Evolutionary conservation across 202 grass and related monocot species (phyloP).

Genomic region (Schoenoplectus tabernaemontani): DNA sequence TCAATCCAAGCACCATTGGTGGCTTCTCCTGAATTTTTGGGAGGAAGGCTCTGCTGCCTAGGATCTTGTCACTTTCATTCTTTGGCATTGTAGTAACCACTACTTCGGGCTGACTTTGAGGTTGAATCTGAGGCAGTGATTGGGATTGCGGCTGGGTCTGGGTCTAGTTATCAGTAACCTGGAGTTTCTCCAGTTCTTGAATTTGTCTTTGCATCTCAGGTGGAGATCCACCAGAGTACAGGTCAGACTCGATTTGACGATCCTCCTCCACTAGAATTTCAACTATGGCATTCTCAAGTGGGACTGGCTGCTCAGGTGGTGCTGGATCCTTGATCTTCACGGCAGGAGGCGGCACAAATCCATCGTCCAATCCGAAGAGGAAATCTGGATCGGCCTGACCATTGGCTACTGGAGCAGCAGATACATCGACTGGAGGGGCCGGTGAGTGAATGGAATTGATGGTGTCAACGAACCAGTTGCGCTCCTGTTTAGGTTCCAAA

Average conservation of each 20-base stretch:
- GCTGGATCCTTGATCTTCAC: conserved; percentile 66
- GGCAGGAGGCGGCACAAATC: conserved; percentile 64
- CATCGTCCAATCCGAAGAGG: conserved; percentile 69
- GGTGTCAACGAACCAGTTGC: conserved; percentile 65
- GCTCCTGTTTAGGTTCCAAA: conserved; percentile 47
- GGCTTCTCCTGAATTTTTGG: conserved; percentile 31
- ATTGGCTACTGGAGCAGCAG: background rate
- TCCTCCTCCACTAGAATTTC: conserved; percentile 55
- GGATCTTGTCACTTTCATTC: conserved; percentile 59
- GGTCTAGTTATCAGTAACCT: conserved; percentile 42
- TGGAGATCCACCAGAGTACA: conserved; percentile 35
- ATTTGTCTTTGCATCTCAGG: conserved; percentile 61
- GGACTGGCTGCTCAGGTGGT: conserved; percentile 20
- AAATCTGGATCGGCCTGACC: conserved; percentile 39
- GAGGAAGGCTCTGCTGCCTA: conserved; percentile 38
- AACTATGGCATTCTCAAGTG: conserved; percentile 33
- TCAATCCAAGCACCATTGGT: no score
- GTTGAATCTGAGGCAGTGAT: conserved; percentile 10
- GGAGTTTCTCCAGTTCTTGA: conserved; percentile 61
- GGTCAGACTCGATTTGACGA: conserved; percentile 31
- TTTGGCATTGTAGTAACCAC: conserved; percentile 25
- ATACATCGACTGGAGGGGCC: conserved; percentile 6
- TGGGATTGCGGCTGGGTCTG: background rate
- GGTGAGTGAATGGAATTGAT: conserved; percentile 38
- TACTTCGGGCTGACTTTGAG: background rate